Base-by-base conservation (phyloP, 2,329 filamentous ascomycete genomes). In the Alternaria tenuissima region DNA sequence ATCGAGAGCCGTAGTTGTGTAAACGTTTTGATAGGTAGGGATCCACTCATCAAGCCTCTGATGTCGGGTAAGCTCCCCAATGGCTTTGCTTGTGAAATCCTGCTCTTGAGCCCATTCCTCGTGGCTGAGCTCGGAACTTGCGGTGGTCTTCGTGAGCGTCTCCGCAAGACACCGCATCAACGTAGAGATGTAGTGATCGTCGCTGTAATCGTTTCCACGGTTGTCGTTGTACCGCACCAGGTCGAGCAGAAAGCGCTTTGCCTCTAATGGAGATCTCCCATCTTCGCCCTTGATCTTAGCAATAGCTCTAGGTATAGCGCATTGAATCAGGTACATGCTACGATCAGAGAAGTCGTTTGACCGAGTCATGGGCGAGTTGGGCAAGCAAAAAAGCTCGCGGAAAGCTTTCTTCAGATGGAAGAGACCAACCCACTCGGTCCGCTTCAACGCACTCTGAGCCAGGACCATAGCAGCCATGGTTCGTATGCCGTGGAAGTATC, bases 171-270 rank as follows among this genome's bases (percentile, higher is more conserved):
- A 87, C 38, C 78, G 81, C 82, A 99, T 91, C 24, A 99, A 84
- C 22, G 86, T 91, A 7, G 93, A 89, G 55, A 99, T 88, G 74
- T 97, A 99, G 71, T 92, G 89, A 63, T 94, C 90, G 72, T 99
- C 96, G 5, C 94, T 97, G 73, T 88, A 96, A 51, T 89, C 82
- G 70, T 99, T 99, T 61, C 91, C 90, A 3, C 91, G 89, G 74
- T 99, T 99, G 79, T 99, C 94, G 74, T 99, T 99, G 81, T 93
- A 94, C 49, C 91, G 90, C 34, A 99, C 83, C 74, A 96, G 91
- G 68, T 97, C 93, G 22, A 96, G 86, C 48, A 99, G 87, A 76
- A 97, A 96, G 39, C 87, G 86, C 58, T 94, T 91, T 5, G 93
- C 93, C 53, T 89, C 84, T 72, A 90, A 84, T 0, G 94, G 94